phyloP scores from a whole-genome alignment of 2,329 filamentous ascomycete species.

The Ophiostoma sp. region DNA sequence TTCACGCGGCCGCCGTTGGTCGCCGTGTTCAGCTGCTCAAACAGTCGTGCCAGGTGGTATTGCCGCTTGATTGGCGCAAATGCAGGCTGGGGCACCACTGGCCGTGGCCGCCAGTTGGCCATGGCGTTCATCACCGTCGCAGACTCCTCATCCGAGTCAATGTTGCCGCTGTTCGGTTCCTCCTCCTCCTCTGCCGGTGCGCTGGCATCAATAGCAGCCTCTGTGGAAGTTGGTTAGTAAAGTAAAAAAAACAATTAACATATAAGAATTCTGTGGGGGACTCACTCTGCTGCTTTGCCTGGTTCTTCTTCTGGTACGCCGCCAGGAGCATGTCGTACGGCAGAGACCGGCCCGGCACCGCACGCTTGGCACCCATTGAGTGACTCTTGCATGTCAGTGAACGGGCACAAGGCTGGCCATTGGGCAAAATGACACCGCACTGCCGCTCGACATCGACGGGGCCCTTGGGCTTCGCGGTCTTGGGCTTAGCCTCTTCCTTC shows the following conservation, averaged over 20 bases:
- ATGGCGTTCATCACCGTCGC: constrained; percentile 83
- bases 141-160: constrained; percentile 95
- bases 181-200: constrained; percentile 85
- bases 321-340: constrained; percentile 91
- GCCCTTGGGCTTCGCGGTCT: constrained; percentile 81
- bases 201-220: constrained; percentile 92
- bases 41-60: constrained; percentile 63
- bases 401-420: constrained; percentile 82
- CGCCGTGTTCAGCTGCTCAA: constrained; percentile 65
- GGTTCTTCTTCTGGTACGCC: constrained; percentile 95
- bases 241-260: too few species aligned
- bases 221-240: constrained; percentile 45
- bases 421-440: constrained; percentile 82
- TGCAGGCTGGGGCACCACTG: constrained; percentile 67
- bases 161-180: constrained; percentile 73
- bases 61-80: constrained; percentile 63
- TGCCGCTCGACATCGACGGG: constrained; percentile 93
- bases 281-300: constrained; percentile 83
- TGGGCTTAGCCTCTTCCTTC: constrained; percentile 86
- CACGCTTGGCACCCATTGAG: constrained; percentile 90
- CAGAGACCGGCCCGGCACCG: constrained; percentile 80
- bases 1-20: constrained; percentile 66
- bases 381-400: constrained; percentile 94
- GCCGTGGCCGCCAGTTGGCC: constrained; percentile 73
- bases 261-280: not conserved